Evolutionary conservation across 805 yeast genomes (phyloP).

Genomic region (Wickerhamiella kurtzmanii): DNA sequence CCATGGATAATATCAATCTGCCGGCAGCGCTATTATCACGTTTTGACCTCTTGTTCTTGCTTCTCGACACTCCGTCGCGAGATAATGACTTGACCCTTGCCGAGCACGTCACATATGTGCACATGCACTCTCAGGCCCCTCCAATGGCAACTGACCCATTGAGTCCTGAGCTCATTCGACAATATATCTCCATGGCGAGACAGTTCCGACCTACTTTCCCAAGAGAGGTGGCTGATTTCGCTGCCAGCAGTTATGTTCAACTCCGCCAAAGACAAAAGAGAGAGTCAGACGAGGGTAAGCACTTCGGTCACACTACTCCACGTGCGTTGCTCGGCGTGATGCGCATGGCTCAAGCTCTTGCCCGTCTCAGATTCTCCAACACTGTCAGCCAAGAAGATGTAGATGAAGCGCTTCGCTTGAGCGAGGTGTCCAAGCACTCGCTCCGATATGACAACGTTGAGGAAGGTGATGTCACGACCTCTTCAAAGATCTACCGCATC

Average conservation of each 20-base stretch:
- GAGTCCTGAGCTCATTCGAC: conserved; percentile 69
- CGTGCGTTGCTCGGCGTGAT: conserved; percentile 84
- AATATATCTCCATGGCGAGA: conserved; percentile 76
- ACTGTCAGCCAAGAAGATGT: conserved; percentile 67
- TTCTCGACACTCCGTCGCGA: conserved; percentile 70
- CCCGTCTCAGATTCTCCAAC: conserved; percentile 71
- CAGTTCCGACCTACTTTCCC: conserved; percentile 75
- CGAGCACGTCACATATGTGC: conserved; percentile 88
- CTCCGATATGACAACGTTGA: conserved; percentile 35
- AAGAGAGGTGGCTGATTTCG: conserved; percentile 70
- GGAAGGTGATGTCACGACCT: conserved; percentile 41
- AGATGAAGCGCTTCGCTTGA: conserved; percentile 84
- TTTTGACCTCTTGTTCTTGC: conserved; percentile 77
- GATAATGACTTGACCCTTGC: conserved; percentile 80
- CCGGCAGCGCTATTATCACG: conserved; percentile 95
- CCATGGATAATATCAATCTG: conserved; percentile 86
- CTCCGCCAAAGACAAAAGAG: conserved; percentile 83
- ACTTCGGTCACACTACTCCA: conserved; percentile 88
- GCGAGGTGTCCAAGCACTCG: conserved; percentile 77
- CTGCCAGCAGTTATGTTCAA: conserved; percentile 72
- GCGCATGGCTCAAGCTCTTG: conserved; percentile 88
- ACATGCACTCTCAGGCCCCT: conserved; percentile 85
- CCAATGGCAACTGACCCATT: conserved; percentile 48
- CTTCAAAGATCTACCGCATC: conserved; percentile 58
- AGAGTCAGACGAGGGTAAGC: conserved; percentile 43